Percentiles rank a stretch among this genome's conserved stretches.
Conservation (phyloP, 1,284 basidiomycete genomes). For the Sporisorium scitamineum region DNA sequence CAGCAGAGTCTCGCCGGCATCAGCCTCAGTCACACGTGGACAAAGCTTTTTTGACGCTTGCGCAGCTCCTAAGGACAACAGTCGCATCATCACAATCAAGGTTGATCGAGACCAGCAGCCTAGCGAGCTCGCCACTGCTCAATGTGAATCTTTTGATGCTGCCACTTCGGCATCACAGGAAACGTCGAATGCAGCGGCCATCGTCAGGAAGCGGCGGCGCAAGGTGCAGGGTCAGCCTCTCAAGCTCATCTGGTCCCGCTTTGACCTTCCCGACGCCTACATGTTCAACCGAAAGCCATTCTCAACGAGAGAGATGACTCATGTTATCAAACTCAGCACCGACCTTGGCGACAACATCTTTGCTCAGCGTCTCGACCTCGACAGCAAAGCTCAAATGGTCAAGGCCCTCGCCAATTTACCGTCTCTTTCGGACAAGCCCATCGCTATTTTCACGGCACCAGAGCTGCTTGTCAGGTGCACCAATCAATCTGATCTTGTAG, state of each 20-base stretch:
- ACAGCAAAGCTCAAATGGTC: not conserved
- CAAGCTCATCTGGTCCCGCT: slow-evolving; percentile 4
- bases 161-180: not conserved
- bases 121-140: not conserved
- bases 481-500: not conserved
- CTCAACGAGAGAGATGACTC: not conserved
- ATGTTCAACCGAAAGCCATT: slow-evolving; percentile 6
- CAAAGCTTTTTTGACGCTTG: not conserved
- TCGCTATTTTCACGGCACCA: not conserved
- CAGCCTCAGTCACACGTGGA: not conserved
- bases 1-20: not conserved
- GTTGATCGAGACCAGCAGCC: not conserved
- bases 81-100: not conserved
- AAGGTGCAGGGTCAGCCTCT: not conserved
- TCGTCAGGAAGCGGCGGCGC: not conserved
- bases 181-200: not conserved
- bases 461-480: not conserved
- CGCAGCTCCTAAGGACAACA: not conserved
- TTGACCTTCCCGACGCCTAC: not conserved
- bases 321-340: not conserved
- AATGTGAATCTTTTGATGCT: not conserved
- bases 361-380: not conserved
- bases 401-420: not conserved
- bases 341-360: not conserved
- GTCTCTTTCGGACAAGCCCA: not conserved